Evolutionary conservation across 2,329 filamentous ascomycete species (phyloP), one percentile per base, ranked within the genome.

Genomic region (Cladophialophora yegresii): DNA sequence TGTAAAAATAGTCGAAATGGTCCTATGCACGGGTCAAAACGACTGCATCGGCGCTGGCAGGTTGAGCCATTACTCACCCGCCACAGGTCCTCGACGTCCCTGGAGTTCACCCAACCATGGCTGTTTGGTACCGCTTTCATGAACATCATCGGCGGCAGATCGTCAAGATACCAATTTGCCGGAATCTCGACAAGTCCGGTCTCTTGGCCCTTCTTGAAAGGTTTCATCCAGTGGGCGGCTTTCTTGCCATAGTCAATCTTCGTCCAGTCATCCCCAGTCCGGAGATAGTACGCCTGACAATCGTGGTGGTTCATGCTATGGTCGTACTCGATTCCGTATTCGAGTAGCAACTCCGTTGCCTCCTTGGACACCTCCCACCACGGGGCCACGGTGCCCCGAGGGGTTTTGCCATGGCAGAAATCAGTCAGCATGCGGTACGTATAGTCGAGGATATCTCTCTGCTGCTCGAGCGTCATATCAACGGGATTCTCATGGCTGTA

Each of bases 391-490:
- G 83, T 87, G 0, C 90, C 89, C 0, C 88, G 79, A 0, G 90
- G 90, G 0, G 89, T 87, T 75, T 91, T 92, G 26, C 69, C 69
- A 36, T 58, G 32, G 62, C 84, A 85, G 75, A 93, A 93, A 0
- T 90, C 86, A 0, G 86, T 90, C 36, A 93, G 81, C 78, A 91
- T 81, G 28, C 82, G 83, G 75, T 87, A 91, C 2, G 89, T 90
- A 77, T 92, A 91, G 72, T 91, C 89, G n/a, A 93, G 82, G n/a
- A 93, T 87, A 62, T 90, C 88, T 16, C 83, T 83, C 74, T 93
- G 89, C 76, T 93, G 89, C 72, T 91, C 89, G 1, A 89, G 73
- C 0, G 83, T 89, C 88, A 92, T 90, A 61, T 87, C 84, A 0
- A 80, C 81, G 0, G 89, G 88, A 70, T 92, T 91, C 73, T 92